phyloP scores from a whole-genome alignment of 441 rosid genomes.

The Omphalea diandra region DNA sequence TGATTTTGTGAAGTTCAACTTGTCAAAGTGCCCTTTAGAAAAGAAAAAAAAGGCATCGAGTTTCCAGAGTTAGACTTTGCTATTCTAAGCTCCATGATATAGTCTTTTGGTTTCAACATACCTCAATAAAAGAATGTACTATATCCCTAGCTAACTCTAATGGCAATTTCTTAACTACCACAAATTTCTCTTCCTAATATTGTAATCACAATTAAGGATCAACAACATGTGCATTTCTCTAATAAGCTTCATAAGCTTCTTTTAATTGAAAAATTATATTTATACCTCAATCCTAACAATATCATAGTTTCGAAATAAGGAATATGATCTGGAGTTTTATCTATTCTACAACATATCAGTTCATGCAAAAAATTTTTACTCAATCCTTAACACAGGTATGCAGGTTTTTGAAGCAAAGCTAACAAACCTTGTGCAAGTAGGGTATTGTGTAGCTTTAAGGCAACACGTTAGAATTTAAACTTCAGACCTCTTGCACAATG shows the following conservation, averaged over 20 bases:
- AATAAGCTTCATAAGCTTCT: neutral
- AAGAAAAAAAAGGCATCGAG: no score
- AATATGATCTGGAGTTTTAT: neutral
- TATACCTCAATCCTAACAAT: neutral
- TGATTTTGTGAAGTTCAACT: neutral
- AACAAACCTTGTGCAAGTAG: neutral
- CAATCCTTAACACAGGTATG: neutral
- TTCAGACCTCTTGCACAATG: no score
- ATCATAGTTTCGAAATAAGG: neutral
- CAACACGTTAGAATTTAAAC: no score
- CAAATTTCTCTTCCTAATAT: neutral
- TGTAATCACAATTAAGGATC: neutral
- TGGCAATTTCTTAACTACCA: no score
- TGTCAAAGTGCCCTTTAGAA: neutral
- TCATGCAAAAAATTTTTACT: neutral
- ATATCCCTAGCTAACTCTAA: neutral
- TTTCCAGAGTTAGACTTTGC: neutral
- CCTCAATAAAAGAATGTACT: neutral
- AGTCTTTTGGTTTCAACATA: neutral
- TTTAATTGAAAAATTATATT: neutral
- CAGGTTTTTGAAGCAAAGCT: neutral
- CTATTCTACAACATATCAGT: neutral
- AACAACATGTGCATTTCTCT: neutral
- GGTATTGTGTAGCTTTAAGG: no score
- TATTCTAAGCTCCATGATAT: neutral